These are phyloP conservation scores for Dittrichia graveolens DNA, from an alignment of 129 eudicot species.

Conservation along the genomic window DNA sequence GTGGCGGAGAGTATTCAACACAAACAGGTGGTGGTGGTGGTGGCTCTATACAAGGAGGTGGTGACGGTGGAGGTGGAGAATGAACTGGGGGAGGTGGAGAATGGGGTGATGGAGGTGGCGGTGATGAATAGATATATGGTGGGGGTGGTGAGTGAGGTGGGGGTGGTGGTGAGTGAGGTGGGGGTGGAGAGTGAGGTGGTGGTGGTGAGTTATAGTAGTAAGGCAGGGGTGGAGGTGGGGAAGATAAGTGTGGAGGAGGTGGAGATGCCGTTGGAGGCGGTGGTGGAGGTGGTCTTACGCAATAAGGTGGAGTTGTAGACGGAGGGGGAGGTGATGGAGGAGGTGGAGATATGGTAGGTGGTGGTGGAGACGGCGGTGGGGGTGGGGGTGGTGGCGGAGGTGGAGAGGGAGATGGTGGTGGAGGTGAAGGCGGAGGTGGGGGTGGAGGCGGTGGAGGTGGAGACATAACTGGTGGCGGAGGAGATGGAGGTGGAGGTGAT, in stretches of 20 bases:
- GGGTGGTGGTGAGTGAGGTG: constrained; percentile 48
- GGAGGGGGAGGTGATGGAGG: constrained; percentile 37
- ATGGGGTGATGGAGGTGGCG: constrained; percentile 41
- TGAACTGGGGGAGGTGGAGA: constrained; percentile 49
- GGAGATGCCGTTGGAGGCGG: constrained; percentile 38
- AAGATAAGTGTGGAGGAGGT: constrained; percentile 42
- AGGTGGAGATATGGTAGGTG: constrained; percentile 30
- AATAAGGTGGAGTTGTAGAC: constrained; percentile 37
- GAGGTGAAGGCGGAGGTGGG: constrained; percentile 38
- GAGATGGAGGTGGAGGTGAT: constrained; percentile 35
- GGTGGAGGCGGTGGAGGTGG: constrained; percentile 44
- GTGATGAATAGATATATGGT: constrained; percentile 31
- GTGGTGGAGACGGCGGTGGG: constrained; percentile 36
- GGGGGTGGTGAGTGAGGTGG: constrained; percentile 49
- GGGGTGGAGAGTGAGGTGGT: constrained; percentile 50
- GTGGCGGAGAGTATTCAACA: constrained; percentile 44
- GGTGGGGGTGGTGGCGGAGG: constrained; percentile 41
- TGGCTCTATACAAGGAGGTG: constrained; percentile 46
- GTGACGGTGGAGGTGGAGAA: constrained; percentile 51
- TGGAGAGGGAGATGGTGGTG: constrained; percentile 33
- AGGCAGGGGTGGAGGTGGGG: constrained; percentile 42
- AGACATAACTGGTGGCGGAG: constrained; percentile 18
- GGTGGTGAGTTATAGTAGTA: constrained; percentile 57
- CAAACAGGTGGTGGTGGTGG: constrained; percentile 47
- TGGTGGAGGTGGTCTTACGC: constrained; percentile 21